Evolutionary conservation across 176 grass and related monocot genomes (phyloP), one percentile per base, ranked within the genome.

Genomic region (Areca catechu): DNA sequence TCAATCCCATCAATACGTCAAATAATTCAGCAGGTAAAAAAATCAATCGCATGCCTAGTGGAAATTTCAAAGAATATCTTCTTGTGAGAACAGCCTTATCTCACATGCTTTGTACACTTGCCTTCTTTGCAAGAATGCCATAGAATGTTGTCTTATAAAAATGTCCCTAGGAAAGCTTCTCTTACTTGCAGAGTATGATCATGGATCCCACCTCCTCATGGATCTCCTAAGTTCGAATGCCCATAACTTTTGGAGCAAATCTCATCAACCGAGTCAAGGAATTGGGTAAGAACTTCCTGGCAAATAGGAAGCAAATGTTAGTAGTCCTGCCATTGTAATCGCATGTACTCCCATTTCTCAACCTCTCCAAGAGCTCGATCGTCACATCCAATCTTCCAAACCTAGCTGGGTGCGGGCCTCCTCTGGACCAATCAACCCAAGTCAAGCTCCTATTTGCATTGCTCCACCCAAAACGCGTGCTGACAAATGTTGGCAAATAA

Each of bases 381-480:
- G 83, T 86, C 24, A 91, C 83, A 53, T 83, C 76, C 54, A 72
- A 58, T 51, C 79, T 73, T 0, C 70, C 67, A 67, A 80, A 91
- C 76, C 75, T 3, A 0, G 83, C 73, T 2, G 88, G 83, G 56
- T 91, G 83, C 22, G 88, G 69, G 0, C 88, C 88, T 0, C 83
- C 79, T 19, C 12, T 84, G 1, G 88, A 91, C 88, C 83, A 91
- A 22, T 91, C 76, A 0, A 91, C 88, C 88, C 88, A 91, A 20
- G 83, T 91, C 10, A 91, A 5, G 12, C 43, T 83, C 20, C 75
- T 70, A 51, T 72, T 80, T 24, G 76, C 65, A 0, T 24, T 53
- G 0, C 19, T 25, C 5, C 17, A 0, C 20, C 68, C 51, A 3
- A 55, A 74, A 0, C 43, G 49, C 17, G 83, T 68, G 54, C 76